Base-by-base conservation (phyloP, 345 rosid genomes). In the Citrus unshiu region DNA sequence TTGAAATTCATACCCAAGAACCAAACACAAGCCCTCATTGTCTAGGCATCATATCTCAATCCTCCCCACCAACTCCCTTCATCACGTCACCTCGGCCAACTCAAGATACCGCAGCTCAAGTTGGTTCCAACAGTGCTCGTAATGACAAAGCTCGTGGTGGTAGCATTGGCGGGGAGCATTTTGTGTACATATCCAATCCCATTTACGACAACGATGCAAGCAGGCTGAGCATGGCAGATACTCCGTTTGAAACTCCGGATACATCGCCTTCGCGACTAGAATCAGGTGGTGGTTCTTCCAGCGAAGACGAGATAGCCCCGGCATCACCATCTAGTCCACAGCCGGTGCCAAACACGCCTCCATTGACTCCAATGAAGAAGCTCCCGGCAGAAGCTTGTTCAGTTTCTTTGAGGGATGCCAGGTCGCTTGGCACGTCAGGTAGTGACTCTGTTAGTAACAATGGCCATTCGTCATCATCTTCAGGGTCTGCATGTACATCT, bases 141-240 rank as follows among this genome's bases (percentile, higher is more conserved):
- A 35, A 58, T n/a, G 73, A 80, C 22, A 77, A 80, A 21, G 69
- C 84, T 60, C 27, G 70, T 22, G 71, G 72, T 68, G 81, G 68
- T 30, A n/a, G 27, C 27, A 4, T 34, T 40, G 65, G 64, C 10
- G 66, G 75, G 22, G 89, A 87, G 61, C 80, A 82, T 78, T 83
- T 91, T 34, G 83, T 92, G 69, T 92, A 92, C 88, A 93, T 95
- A 40, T 93, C 98, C 4, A 95, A 95, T 79, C 98, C 99, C n/a
- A 87, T 92, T 29, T 93, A 89, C 83, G 90, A 91, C 39, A 88
- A 88, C 22, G 88, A 87, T 18, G 79, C 74, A 7, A 78, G 83
- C 80, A 67, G 76, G 83, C 19, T 29, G 30, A 76, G 82, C 59
- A 39, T 61, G 75, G 84, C 71, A 59, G 84, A 79, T 64, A 88